Evolutionary conservation across 192 early-diverging fungal species (phyloP), one percentile per base, ranked within the genome.

Genomic region (Coemansia sp.): DNA sequence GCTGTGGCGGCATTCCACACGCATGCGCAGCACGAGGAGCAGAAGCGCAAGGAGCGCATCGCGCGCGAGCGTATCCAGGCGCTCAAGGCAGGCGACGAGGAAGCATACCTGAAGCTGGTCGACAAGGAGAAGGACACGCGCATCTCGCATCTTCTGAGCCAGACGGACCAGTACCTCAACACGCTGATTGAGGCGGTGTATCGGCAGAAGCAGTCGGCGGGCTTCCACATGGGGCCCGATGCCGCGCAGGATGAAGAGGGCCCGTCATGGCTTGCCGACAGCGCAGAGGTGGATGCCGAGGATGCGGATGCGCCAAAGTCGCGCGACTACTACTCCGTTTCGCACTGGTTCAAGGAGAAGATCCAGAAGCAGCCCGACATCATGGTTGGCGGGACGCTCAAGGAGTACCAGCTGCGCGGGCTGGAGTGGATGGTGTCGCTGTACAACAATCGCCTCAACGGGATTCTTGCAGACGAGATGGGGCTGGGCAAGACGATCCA

Each of bases 381-480:
- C 20, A 70, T 99, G 64, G 82, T 90, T 10, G 95, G 97, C 33
- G 97, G 97, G 40, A 84, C 75, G 19, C 78, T 99, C 50, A 99
- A 99, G 78, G 96, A 98, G 27, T 99, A 99, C 75, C 97, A 86
- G 79, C 58, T 97, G 64, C 96, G 93, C 63, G 97, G 97, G 60
- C 82, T 99, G 22, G 89, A 99, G 83, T 99, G 97, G 97, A 97
- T 99, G 97, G 92, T 97, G 23, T 96, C 94, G 17, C 79, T 99
- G 48, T 99, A 98, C 82, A 99, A 99, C 75, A 99, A 99, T 77
- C 76, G 92, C 50, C 81, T 99, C 31, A 99, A 99, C 74, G 97
- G 97, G 45, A 98, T 99, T 65, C 68, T 99, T 59, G 97, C 97
- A 50, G 96, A 97, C 70, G 93, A 94, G 79, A 97, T 98, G 94